phyloP scores from a whole-genome alignment of 495 filamentous ascomycete species.

The Physcia stellaris region DNA sequence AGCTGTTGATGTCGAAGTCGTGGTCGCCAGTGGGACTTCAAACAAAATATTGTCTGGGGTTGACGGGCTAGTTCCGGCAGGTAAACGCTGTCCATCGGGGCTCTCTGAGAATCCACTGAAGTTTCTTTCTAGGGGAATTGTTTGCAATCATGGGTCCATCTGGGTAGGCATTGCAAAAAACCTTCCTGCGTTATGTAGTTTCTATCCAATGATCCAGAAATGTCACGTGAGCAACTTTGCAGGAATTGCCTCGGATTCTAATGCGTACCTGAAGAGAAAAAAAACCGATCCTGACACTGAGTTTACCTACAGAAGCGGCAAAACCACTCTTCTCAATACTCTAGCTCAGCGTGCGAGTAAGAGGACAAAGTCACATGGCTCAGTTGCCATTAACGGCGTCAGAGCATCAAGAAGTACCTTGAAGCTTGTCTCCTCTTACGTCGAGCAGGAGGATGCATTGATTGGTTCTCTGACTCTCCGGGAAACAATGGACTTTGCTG shows the following conservation, averaged over 20 bases:
- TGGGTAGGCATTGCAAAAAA: too few relatives aligned
- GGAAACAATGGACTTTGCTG: slow-evolving; percentile 64
- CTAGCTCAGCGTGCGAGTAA: slow-evolving; percentile 46
- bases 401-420: not conserved
- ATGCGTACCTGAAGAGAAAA: slow-evolving; percentile 73
- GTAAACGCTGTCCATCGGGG: not conserved
- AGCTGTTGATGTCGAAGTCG: not conserved
- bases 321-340: slow-evolving; percentile 65
- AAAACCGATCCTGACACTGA: too few relatives aligned
- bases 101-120: not conserved
- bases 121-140: slow-evolving; percentile 1
- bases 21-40: not conserved
- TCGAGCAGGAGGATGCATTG: slow-evolving; percentile 76
- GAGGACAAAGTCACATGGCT: slow-evolving; percentile 17
- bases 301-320: too few relatives aligned
- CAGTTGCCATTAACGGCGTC: slow-evolving; percentile 6
- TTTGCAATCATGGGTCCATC: slow-evolving; percentile 5
- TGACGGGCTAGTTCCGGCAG: slow-evolving; percentile 1
- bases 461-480: slow-evolving; percentile 64
- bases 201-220: too few relatives aligned
- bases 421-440: slow-evolving; percentile 30
- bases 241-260: slow-evolving; percentile 26
- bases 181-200: too few relatives aligned
- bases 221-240: too few relatives aligned
- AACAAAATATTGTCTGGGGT: slow-evolving; percentile 1